Base-by-base conservation (phyloP, 2,329 filamentous ascomycete species). In the Metarhizium album region DNA sequence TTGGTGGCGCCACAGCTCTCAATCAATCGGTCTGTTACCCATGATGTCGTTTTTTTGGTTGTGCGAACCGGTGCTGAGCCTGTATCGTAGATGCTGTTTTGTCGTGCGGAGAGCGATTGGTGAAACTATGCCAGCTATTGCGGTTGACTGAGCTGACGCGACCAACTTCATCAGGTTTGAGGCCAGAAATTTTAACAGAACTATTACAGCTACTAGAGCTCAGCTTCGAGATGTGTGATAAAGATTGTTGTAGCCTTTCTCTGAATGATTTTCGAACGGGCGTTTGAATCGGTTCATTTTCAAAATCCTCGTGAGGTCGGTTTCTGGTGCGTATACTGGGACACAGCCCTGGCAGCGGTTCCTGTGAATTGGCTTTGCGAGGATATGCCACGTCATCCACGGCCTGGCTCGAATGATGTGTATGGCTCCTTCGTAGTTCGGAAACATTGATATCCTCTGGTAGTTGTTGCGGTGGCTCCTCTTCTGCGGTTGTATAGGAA, bases 401-500 rank as follows among this genome's bases (percentile, higher is more conserved):
- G 37, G 14, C 27, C 45, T 43, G 18, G 8, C 16, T 20, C 16
- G 13, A 24, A 6, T 24, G 5, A n/a, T 3, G 16, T 43, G 24
- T 24, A 23, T 40, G 42, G 31, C 18, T 20, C 11, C 35, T 47
- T 22, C 35, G n/a, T 35, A 47, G 27, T 9, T 49, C 31, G 18
- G 46, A 35, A 24, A 33, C 23, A 42, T 49, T 47, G 8, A 18
- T 40, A 4, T 22, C 46, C 23, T 47, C 42, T 20, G 42, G 37
- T 6, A 13, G 13, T 16, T 37, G 47, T 4, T 42, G 38, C 11
- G n/a, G 16, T 20, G 31, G 16, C 18, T 49, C 35, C 16, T 62
- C 57, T 8, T 60, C 55, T 5, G 60, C 58, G 2, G 59, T 63
- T 6, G 54, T 55, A 29, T 60, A 64, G 16, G 58, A 61, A 47